Evolutionary conservation across 2,329 filamentous ascomycete genomes (phyloP).

Genomic region (Clarireedia sp.): DNA sequence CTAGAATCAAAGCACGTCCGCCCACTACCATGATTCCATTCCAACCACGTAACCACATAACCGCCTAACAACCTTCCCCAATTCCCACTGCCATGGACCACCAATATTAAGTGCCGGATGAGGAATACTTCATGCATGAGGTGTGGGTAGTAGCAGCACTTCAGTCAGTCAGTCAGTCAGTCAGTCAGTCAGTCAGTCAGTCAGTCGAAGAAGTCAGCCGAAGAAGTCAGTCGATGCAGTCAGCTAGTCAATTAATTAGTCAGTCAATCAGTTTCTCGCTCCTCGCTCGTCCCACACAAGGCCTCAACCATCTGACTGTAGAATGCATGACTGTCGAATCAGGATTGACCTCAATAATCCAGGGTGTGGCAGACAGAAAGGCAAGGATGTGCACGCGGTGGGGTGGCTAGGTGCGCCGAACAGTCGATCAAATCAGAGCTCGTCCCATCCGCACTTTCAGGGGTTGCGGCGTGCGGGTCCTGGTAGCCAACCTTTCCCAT

Average conservation of each 20-base stretch:
- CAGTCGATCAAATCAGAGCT: slow-evolving; percentile 2
- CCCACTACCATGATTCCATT: neutral
- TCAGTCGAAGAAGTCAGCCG: no score
- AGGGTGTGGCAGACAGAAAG: no score
- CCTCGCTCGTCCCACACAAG: neutral
- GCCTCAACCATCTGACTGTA: neutral
- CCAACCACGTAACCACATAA: neutral
- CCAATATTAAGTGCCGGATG: neutral
- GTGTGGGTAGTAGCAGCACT: neutral
- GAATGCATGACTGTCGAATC: slow-evolving; percentile 2
- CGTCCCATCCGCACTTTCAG: neutral
- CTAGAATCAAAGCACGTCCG: neutral
- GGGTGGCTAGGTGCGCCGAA: neutral
- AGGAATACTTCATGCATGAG: neutral
- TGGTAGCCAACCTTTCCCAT: neutral
- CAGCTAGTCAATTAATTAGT: no score
- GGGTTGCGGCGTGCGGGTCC: neutral
- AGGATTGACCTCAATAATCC: neutral
- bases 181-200: no score
- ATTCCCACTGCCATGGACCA: slow-evolving; percentile 1
- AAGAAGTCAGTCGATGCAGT: no score
- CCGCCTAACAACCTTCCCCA: neutral
- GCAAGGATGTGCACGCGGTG: neutral
- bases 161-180: neutral
- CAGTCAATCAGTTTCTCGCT: no score